Base-by-base conservation (phyloP, 768 basidiomycete genomes). In the Leccinum uliginosum region DNA sequence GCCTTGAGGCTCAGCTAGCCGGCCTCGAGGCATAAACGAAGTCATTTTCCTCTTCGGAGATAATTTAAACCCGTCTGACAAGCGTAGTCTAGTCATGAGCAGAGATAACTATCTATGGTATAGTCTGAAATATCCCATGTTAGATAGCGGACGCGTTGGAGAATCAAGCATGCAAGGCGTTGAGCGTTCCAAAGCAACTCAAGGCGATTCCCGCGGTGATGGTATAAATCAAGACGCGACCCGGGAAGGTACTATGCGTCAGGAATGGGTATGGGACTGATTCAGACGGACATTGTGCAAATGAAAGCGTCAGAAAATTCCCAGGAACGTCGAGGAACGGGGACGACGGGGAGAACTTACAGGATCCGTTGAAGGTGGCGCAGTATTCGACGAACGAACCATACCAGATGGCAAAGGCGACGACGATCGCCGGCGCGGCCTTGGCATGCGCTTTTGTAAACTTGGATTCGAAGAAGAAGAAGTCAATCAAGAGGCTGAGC, bases 251-350 rank as follows among this genome's bases (percentile, higher is more conserved):
- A 65, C 79, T 85, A 17, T 84, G 62, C 0, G 84, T 89, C 56
- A 93, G 75, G 74, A 93, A 93, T 0, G 91, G 91, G 71, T 93
- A 93, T 26, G 91, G 89, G 74, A 91, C 88, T 89, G 55, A 40
- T 38, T 3, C 35, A 38, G 17, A 38, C 8, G 8, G 35, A 5
- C 51, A 50, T 38, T 32, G 15, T 30, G 17, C 35, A 40, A 35
- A 30, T 19, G 21, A 45, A 30, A 50, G 7, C 21, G 27, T 59
- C 30, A 56, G 40, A 49, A 49, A 30, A 51, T 64, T 27, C 26
- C 29, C 26, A 44, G 11, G 32, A 4, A 19, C 17, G 15, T 40
- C 8, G 38, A 14, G 2, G 12, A 8, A 3, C 27, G 43, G 5
- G 11, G 24, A 29, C 24, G 17, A 54, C 26, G 1, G 11, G n/a